Percentiles rank a stretch among this genome's conserved stretches.
Conservation (phyloP, 2,329 filamentous ascomycete genomes). For the Trichoderma koningiopsis region DNA sequence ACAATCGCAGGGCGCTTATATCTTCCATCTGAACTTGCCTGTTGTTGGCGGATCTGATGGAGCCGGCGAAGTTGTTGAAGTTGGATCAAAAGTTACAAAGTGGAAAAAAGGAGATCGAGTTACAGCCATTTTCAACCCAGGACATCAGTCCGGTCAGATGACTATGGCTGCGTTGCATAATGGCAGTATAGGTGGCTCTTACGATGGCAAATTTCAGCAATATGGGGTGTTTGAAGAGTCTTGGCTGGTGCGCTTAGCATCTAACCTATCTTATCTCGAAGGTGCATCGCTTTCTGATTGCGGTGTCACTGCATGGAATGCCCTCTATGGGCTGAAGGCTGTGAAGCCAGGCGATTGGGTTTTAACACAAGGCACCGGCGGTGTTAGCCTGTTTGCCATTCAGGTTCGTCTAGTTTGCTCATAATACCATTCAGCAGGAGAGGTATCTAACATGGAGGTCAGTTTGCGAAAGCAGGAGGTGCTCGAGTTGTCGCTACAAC, state of each 20-base stretch:
- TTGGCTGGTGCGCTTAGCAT: background rate
- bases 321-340: background rate
- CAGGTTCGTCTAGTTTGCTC: background rate
- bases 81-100: background rate
- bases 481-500: background rate
- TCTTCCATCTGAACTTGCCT: background rate
- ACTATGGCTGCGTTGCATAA: background rate
- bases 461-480: background rate
- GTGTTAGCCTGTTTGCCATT: background rate
- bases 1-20: background rate
- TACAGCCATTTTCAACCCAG: background rate
- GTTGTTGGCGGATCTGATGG: background rate
- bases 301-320: background rate
- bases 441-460: background rate
- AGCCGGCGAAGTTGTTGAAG: background rate
- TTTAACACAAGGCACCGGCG: background rate
- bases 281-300: background rate
- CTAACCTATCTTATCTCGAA: background rate
- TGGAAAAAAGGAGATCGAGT: background rate
- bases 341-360: background rate
- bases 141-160: background rate
- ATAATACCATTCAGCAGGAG: background rate
- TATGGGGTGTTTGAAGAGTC: background rate
- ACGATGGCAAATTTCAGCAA: background rate
- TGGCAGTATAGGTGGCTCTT: background rate